These are phyloP conservation scores for Entomortierella lignicola DNA, from an alignment of 192 early-diverging fungal genomes.

Conservation along the genomic window DNA sequence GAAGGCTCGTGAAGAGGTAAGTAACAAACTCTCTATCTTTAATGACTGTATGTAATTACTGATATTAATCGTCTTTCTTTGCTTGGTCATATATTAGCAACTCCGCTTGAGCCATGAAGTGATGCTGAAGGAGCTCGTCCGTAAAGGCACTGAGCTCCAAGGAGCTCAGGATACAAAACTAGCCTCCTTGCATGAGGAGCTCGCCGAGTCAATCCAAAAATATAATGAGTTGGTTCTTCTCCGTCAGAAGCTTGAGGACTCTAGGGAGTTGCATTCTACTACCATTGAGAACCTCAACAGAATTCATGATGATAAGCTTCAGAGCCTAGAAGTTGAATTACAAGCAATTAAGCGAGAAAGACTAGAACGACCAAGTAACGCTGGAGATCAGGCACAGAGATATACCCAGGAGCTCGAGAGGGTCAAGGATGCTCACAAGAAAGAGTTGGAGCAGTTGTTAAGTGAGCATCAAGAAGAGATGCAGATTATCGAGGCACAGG, in stretches of 20 bases:
- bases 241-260: slow-evolving; percentile 19
- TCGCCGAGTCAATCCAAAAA: slow-evolving; percentile 7
- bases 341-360: slow-evolving; percentile 18
- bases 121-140: slow-evolving; percentile 8
- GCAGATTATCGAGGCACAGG: neutral
- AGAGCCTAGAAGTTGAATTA: slow-evolving; percentile 36
- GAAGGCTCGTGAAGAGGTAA: slow-evolving; percentile 31
- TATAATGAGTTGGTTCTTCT: slow-evolving; percentile 3
- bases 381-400: neutral
- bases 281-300: slow-evolving; percentile 37
- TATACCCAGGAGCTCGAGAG: slow-evolving; percentile 25
- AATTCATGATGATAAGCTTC: slow-evolving; percentile 42
- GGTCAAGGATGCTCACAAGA: slow-evolving; percentile 5
- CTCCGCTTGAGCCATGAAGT: slow-evolving; percentile 20
- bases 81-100: slow-evolving; percentile 7
- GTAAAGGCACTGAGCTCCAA: neutral
- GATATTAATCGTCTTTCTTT: no score
- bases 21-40: neutral
- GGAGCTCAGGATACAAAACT: slow-evolving; percentile 14
- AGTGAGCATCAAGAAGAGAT: slow-evolving; percentile 23
- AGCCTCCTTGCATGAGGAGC: slow-evolving; percentile 4
- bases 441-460: slow-evolving; percentile 10
- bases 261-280: slow-evolving; percentile 15
- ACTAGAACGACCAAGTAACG: neutral
- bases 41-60: no score